Evolutionary conservation across 305 asterid genomes (phyloP).

Genomic region (Solanum hybrid): DNA sequence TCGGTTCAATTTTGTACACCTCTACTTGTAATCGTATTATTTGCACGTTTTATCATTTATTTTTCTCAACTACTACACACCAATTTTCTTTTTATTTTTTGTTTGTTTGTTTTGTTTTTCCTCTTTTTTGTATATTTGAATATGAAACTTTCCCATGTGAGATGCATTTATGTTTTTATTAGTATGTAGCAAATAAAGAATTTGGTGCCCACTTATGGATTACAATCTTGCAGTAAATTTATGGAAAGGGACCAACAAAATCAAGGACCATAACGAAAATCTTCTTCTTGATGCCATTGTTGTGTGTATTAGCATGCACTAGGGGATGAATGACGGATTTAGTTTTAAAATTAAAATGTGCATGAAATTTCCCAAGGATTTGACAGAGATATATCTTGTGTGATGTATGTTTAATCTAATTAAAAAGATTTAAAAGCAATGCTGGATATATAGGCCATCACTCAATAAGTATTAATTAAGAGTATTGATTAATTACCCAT

Average conservation of each 20-base stretch:
- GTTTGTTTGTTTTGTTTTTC: neutral
- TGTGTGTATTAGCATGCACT: neutral
- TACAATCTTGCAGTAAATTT: neutral
- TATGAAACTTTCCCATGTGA: neutral
- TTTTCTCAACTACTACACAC: neutral
- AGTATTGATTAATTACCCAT: neutral
- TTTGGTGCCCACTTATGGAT: neutral
- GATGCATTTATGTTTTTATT: neutral
- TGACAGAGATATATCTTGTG: neutral
- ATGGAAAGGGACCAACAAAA: neutral
- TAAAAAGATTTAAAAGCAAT: neutral
- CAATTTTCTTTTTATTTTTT: no score
- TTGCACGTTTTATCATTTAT: neutral
- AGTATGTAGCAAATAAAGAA: neutral
- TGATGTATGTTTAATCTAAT: neutral
- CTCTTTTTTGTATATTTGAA: neutral
- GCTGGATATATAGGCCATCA: neutral
- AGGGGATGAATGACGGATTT: neutral
- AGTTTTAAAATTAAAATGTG: neutral
- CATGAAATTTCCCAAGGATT: neutral
- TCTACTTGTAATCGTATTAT: neutral
- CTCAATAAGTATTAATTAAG: neutral
- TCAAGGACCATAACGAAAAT: neutral
- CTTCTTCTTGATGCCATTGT: neutral
- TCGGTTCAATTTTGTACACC: neutral